Evolutionary conservation across 164 flowering plant species (phyloP), one percentile per base, ranked within the genome.

Genomic region (Piper betle): DNA sequence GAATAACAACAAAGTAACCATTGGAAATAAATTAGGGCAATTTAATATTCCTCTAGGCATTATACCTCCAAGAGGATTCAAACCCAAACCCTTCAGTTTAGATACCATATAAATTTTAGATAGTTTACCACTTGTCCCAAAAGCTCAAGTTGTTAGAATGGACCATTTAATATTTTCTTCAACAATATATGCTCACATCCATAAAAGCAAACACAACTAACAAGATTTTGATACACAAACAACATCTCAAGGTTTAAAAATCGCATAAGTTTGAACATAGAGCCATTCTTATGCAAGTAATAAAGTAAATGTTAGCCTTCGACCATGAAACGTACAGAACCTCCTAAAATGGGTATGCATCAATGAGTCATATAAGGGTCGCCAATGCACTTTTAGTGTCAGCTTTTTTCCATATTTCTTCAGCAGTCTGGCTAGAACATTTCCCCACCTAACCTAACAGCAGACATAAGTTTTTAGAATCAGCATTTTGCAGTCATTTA

Each of bases 401-500:
- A 93, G 64, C 72, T 84, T 81, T 74, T 81, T 90, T 43, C 85
- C 75, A 65, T 83, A 80, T 79, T 88, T 86, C 61, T 82, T 88
- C 42, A 93, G 77, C 69, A 90, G 37, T 66, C 73, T 82, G 64
- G 80, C 89, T 65, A 93, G 65, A 18, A 85, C 46, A 71, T 78
- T 82, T 68, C 96, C 99, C 99, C 99, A 93, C 81, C 96, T 90
- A 70, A 85, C 95, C 99, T 93, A 75, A 74, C 72, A 72, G 57
- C 64, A 66, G 5, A 65, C 63, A 69, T 2, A 5, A 59, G 54
- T 39, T 16, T 25, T 33, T 57, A 53, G 12, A 62, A 67, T 55
- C 53, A 39, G 60, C 37, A 33, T 42, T 65, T 55, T 17, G 41
- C 6, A 43, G 60, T 58, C 16, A 16, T 39, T 58, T 18, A 18